Percentiles rank a stretch among this genome's conserved stretches.
Evolutionary conservation across 768 basidiomycete genomes (phyloP).

Genomic region (Macrocybe gigantea): DNA sequence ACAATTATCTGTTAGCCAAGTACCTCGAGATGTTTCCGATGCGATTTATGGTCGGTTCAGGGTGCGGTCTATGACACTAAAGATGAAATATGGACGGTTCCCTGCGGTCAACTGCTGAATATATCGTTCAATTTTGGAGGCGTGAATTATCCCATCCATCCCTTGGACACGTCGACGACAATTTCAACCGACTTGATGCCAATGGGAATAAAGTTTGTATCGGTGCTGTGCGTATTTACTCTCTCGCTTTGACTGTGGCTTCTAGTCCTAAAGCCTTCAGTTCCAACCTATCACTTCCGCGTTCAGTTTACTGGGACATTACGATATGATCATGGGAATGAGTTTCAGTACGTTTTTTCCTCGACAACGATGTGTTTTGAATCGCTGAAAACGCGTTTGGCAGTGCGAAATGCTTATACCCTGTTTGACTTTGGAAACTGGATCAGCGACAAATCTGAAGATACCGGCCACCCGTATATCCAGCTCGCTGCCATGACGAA

Average conservation of each 20-base stretch:
- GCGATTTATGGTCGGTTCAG: slow-evolving; percentile 77
- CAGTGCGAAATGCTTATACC: slow-evolving; percentile 74
- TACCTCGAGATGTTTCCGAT: slow-evolving; percentile 69
- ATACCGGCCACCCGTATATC: slow-evolving; percentile 54
- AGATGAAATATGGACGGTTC: slow-evolving; percentile 62
- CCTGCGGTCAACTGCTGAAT: slow-evolving; percentile 69
- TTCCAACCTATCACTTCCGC: slow-evolving; percentile 83
- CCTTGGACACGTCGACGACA: slow-evolving; percentile 64
- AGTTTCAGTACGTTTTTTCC: slow-evolving; percentile 51
- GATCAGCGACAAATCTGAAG: slow-evolving; percentile 40
- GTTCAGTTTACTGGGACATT: slow-evolving; percentile 71
- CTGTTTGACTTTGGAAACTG: slow-evolving; percentile 71
- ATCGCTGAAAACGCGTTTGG: slow-evolving; percentile 5
- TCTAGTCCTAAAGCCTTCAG: slow-evolving; percentile 21
- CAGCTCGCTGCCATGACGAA: slow-evolving; percentile 63
- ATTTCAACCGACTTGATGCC: slow-evolving; percentile 40
- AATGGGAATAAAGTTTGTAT: slow-evolving; percentile 55
- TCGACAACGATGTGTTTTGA: neutral
- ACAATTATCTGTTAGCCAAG: slow-evolving; percentile 42
- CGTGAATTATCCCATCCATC: slow-evolving; percentile 62
- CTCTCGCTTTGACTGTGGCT: neutral
- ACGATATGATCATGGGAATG: slow-evolving; percentile 83
- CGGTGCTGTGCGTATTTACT: slow-evolving; percentile 49
- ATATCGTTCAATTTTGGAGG: slow-evolving; percentile 72
- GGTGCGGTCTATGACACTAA: slow-evolving; percentile 59